Base-by-base conservation (phyloP, 805 yeast species). In the Scheffersomyces spartinae region DNA sequence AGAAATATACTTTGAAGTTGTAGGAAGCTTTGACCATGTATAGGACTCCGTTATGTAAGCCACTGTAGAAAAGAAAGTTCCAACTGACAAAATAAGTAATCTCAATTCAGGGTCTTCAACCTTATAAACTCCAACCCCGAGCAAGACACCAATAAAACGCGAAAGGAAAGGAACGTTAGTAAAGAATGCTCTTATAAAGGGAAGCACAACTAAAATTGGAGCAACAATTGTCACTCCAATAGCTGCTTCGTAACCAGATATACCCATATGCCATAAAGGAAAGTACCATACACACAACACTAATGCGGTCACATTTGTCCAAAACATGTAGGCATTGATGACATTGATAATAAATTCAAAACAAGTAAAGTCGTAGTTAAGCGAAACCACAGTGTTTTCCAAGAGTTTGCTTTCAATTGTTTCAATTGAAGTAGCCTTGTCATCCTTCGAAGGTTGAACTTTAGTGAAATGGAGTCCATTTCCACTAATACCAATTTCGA, bases 261-360 rank as follows among this genome's bases (percentile, higher is more conserved):
- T 78, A 5, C 96, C 97, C 96, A 91, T 85, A 46, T 80, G 71
- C 98, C 98, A 91, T 34, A 91, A 61, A 7, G 98, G 98, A 64
- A 91, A 91, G 57, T 82, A 83, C 98, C 98, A 91, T 26, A 91
- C 74, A 43, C 91, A 74, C 29, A 91, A 67, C 22, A 84, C 78
- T 31, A 91, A 59, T 0, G 95, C 71, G 3, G 97, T 80, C 21
- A 73, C 35, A 13, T 75, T 74, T 0, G 96, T 65, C 95, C 96
- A 91, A 48, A 82, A 83, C 29, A 83, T 62, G 45, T 72, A 76
- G 3, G 88, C 65, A 45, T 86, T 85, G 42, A 71, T 44, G 9
- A 64, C 46, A 41, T 71, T 66, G 23, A 61, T 45, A 3, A 60
- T 13, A 20, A 71, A 51, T 21, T 60, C 63, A 20, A 54, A 25